phyloP scores from a whole-genome alignment of 202 grass and related monocot genomes.

The Zoysia matrella region DNA sequence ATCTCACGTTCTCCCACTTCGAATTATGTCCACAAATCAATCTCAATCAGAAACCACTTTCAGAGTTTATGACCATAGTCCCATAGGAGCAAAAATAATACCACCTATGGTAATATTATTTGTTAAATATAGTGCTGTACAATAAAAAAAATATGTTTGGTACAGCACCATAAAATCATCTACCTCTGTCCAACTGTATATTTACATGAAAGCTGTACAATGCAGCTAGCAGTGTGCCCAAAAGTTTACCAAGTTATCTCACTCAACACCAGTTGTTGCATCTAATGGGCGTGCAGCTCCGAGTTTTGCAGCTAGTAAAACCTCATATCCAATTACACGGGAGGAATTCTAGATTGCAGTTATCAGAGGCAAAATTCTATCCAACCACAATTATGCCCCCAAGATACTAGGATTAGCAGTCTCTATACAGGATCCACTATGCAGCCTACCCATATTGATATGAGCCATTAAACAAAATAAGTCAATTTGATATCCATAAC shows the following conservation, averaged over 20 bases:
- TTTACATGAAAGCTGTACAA: constrained; percentile 10
- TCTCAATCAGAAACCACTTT: background rate
- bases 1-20: background rate
- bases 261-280: background rate
- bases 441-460: constrained; percentile 12
- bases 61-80: background rate
- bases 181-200: constrained; percentile 23
- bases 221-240: background rate
- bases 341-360: background rate
- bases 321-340: constrained; percentile 36
- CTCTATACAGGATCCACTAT: background rate
- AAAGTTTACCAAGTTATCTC: background rate
- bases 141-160: background rate
- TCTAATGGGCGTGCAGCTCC: background rate
- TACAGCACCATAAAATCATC: constrained; percentile 16
- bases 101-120: background rate
- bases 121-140: background rate
- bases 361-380: background rate
- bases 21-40: background rate
- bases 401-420: background rate
- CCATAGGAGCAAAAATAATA: background rate
- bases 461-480: background rate
- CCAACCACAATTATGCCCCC: background rate
- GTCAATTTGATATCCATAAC: background rate
- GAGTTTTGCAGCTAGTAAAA: constrained; percentile 20